Conservation (phyloP, 2,329 filamentous ascomycete species). For the Aureobasidium leucospermi region DNA sequence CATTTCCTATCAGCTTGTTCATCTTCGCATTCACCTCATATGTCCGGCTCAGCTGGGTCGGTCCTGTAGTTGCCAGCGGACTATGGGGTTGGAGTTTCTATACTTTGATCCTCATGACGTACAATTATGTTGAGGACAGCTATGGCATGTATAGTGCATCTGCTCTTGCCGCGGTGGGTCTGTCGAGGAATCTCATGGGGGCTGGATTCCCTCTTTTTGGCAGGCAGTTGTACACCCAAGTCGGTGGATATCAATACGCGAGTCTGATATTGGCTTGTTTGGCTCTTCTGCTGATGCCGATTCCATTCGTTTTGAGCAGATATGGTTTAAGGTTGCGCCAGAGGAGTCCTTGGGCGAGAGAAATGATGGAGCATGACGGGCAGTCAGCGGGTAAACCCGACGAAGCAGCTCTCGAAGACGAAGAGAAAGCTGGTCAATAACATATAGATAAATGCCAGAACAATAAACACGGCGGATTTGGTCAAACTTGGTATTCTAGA, state of each 20-base stretch:
- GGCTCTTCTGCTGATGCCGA: slow-evolving; percentile 21
- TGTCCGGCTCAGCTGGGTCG: slow-evolving; percentile 34
- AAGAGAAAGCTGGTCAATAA: background rate
- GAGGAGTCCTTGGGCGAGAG: slow-evolving; percentile 33
- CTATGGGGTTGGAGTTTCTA: slow-evolving; percentile 27
- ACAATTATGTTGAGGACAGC: slow-evolving; percentile 32
- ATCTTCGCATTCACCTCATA: slow-evolving; percentile 42
- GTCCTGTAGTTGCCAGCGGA: slow-evolving; percentile 36
- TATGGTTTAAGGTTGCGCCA: slow-evolving; percentile 29
- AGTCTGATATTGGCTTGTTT: slow-evolving; percentile 26
- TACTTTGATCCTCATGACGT: slow-evolving; percentile 18
- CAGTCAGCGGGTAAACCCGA: background rate
- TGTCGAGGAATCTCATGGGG: slow-evolving; percentile 31
- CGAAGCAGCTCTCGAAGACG: background rate
- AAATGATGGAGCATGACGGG: slow-evolving; percentile 24
- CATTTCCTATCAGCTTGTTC: slow-evolving; percentile 39
- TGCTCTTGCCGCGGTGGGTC: slow-evolving; percentile 35
- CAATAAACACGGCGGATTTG: no score
- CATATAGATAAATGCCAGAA: background rate
- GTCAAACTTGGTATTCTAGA: no score
- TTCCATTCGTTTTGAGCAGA: slow-evolving; percentile 25
- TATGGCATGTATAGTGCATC: slow-evolving; percentile 36
- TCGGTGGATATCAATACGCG: slow-evolving; percentile 26
- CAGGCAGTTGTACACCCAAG: slow-evolving; percentile 11
- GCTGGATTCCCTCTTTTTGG: slow-evolving; percentile 30